Percentiles rank a stretch among this genome's conserved stretches.
phyloP scores from a whole-genome alignment of 176 grass and related monocot genomes.

The Oryza officinalis region DNA sequence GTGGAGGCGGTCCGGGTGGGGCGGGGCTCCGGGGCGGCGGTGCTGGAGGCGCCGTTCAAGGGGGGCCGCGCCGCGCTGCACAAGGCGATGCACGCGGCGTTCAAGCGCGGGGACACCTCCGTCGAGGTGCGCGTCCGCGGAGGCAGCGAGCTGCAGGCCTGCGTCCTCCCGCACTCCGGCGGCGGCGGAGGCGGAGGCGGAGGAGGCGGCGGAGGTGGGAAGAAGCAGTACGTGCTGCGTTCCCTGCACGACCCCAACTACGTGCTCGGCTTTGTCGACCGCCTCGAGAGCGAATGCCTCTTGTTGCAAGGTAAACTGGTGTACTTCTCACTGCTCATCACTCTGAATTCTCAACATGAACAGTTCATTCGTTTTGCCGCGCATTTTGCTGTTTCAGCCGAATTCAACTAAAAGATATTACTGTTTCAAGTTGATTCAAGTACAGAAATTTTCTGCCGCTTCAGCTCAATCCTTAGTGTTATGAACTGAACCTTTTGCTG shows the following conservation, averaged over 20 bases:
- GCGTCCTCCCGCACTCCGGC: conserved; percentile 59
- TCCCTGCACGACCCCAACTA: conserved; percentile 79
- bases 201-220: conserved; percentile 12
- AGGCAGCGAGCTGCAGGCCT: conserved; percentile 52
- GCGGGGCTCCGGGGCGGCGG: conserved; percentile 21
- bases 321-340: neutral
- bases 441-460: neutral
- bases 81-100: conserved; percentile 72
- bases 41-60: conserved; percentile 77
- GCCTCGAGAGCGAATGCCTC: conserved; percentile 65
- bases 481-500: neutral
- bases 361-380: neutral
- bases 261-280: conserved; percentile 63
- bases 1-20: conserved; percentile 82
- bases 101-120: conserved; percentile 86
- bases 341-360: neutral
- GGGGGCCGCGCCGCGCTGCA: conserved; percentile 56
- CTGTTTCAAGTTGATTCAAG: neutral
- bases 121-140: conserved; percentile 67
- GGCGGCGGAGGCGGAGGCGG: neutral
- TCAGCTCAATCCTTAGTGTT: neutral
- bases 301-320: conserved; percentile 59
- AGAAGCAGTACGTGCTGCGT: conserved; percentile 65
- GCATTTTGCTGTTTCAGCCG: neutral
- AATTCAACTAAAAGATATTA: neutral